A percentile compares a stretch with the other conserved stretches of the same genome.
These are phyloP conservation scores for Micractinium sp. DNA, from an alignment of 139 green algal genomes.

Conservation along the genomic window DNA sequence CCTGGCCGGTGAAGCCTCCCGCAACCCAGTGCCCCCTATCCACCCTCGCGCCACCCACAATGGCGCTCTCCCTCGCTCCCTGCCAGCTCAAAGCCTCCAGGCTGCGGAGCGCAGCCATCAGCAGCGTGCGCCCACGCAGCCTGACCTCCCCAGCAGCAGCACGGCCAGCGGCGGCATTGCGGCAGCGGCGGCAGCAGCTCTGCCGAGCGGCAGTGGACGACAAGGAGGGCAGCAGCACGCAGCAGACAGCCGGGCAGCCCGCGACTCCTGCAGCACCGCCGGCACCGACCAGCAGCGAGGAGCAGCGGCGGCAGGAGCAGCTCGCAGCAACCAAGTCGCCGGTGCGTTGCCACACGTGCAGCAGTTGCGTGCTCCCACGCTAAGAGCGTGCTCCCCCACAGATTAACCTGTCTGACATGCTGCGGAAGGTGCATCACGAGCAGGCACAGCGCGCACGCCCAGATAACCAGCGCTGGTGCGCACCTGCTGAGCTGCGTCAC, in stretches of 20 bases:
- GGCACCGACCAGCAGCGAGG: neutral
- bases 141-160: neutral
- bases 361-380: too few relatives aligned
- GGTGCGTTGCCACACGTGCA: neutral
- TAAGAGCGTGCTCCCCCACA: too few relatives aligned
- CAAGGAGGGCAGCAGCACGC: conserved; percentile 7
- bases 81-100: neutral
- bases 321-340: neutral
- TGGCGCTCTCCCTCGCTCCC: too few relatives aligned
- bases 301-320: conserved; percentile 9
- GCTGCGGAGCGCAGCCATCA: neutral
- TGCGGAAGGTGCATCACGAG: too few relatives aligned
- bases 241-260: conserved; percentile 27
- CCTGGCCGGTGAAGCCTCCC: too few relatives aligned
- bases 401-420: too few relatives aligned
- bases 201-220: conserved; percentile 12
- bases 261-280: conserved; percentile 37
- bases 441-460: too few relatives aligned
- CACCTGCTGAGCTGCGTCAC: too few relatives aligned
- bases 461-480: too few relatives aligned
- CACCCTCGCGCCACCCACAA: too few relatives aligned
- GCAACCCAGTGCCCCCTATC: too few relatives aligned
- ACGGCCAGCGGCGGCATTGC: neutral
- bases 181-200: neutral
- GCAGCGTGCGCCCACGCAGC: neutral